Base-by-base conservation (phyloP, 2,329 filamentous ascomycete genomes). In the Beauveria sp. region DNA sequence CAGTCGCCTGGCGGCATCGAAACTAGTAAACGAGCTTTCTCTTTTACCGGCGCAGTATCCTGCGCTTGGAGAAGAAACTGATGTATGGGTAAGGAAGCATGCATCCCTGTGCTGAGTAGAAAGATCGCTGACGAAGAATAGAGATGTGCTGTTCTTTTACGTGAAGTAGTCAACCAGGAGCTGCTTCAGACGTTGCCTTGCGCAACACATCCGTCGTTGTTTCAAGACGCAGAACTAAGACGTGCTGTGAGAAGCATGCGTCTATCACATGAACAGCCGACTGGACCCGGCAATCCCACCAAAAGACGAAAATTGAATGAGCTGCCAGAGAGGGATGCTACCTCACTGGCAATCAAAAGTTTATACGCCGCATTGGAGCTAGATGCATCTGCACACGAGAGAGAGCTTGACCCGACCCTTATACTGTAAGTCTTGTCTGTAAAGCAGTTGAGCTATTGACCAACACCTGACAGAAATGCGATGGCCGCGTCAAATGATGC, bases 1-100 rank as follows among this genome's bases (percentile, higher is more conserved):
- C 43, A 72, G 72, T 14, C 73, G 76, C 41, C 66, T 81, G 30
- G 74, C 74, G 16, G 68, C 72, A 2, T 77, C 76, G 5, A 79
- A 78, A 52, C 70, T 81, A 18, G 69, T 78, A 9, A 73, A 76
- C n/a, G 72, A 76, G 43, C 67, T 78, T 30, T 70, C 75, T n/a
- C 68, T 75, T 22, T 63, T 76, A 14, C 68, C 70, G 3, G 63
- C 68, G 5, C 71, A 73, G 8, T 69, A 70, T 57, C 67, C 71
- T 0, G 63, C 65, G 1, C 63, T 75, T 22, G 66, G 68, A 12
- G 69, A 72, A 41, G 69, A 69, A 28, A 75, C 71, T 5, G 79
- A 81, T 63, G 63, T 79, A 55, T 75, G 73, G 73, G 79, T 80
- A 71, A 64, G 73, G 65, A 8, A 56, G 9, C 2, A 47, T 10